Conservation (phyloP, 2,329 filamentous ascomycete genomes). For the Dactylellina leptospora region DNA sequence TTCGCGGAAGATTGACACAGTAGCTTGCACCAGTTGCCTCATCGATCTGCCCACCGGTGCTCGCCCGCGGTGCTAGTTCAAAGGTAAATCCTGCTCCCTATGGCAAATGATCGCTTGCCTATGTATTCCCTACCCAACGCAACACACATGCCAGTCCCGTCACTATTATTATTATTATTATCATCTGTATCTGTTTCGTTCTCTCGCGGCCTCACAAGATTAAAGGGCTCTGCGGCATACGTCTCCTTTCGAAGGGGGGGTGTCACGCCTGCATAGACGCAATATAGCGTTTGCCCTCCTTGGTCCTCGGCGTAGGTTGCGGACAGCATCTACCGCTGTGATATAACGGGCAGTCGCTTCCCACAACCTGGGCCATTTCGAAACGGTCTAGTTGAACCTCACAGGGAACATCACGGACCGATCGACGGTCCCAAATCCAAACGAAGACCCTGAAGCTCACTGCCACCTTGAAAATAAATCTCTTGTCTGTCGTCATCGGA, state of each 20-base stretch:
- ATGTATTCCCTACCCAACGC: constrained; percentile 29
- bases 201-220: too few species aligned
- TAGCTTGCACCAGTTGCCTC: constrained; percentile 50
- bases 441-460: constrained; percentile 53
- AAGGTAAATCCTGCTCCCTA: constrained; percentile 49
- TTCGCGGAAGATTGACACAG: constrained; percentile 52
- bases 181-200: too few species aligned
- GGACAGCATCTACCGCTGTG: constrained; percentile 3
- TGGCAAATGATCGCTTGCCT: constrained; percentile 43
- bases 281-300: constrained; percentile 1
- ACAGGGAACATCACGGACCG: constrained; percentile 42
- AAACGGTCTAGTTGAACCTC: constrained; percentile 40
- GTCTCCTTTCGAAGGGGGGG: neutral
- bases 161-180: too few species aligned
- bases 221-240: constrained; percentile 36
- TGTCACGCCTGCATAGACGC: neutral
- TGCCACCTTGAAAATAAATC: constrained; percentile 48
- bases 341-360: constrained; percentile 34
- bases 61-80: constrained; percentile 22
- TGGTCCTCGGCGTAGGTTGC: neutral
- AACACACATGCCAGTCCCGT: constrained; percentile 27
- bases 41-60: constrained; percentile 36
- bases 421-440: constrained; percentile 52
- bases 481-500: constrained; percentile 52
- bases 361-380: constrained; percentile 46